A percentile compares a stretch with the other conserved stretches of the same genome.
These are phyloP conservation scores for Neonectria neomacrospora DNA, from an alignment of 2,329 filamentous ascomycete genomes.

Conservation along the genomic window DNA sequence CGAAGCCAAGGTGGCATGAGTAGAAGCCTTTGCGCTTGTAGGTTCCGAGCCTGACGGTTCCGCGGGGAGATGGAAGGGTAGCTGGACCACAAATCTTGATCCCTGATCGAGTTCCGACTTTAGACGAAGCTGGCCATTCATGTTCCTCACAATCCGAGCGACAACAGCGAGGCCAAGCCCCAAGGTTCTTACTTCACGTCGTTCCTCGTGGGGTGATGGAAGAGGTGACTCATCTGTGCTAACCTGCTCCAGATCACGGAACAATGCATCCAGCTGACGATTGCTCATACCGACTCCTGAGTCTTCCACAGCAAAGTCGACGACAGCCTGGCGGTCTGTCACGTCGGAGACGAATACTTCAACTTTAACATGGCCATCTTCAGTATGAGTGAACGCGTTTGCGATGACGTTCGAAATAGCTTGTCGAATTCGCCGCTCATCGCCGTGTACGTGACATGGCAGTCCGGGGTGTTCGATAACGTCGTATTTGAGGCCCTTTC, in stretches of 20 bases:
- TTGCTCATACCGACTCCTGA: slow-evolving; percentile 78
- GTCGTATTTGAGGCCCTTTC: slow-evolving; percentile 79
- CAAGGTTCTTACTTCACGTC: slow-evolving; percentile 60
- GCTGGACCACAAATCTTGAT: slow-evolving; percentile 81
- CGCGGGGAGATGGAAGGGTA: slow-evolving; percentile 75
- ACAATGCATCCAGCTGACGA: slow-evolving; percentile 67
- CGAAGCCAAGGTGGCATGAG: slow-evolving; percentile 18
- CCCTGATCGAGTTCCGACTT: slow-evolving; percentile 87
- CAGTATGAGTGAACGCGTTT: slow-evolving; percentile 86
- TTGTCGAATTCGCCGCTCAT: slow-evolving; percentile 83
- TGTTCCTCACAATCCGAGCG: slow-evolving; percentile 86
- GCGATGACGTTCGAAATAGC: slow-evolving; percentile 84
- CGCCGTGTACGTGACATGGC: slow-evolving; percentile 78
- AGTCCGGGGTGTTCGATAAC: slow-evolving; percentile 75
- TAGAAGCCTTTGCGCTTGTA: slow-evolving; percentile 3
- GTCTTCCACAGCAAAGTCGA: slow-evolving; percentile 82
- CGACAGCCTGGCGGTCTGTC: slow-evolving; percentile 64
- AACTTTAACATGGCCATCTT: slow-evolving; percentile 72
- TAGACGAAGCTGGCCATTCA: slow-evolving; percentile 86
- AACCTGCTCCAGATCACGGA: slow-evolving; percentile 70
- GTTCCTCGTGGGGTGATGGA: slow-evolving; percentile 39
- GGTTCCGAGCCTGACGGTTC: slow-evolving; percentile 44
- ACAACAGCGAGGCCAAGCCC: slow-evolving; percentile 90
- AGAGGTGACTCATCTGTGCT: slow-evolving; percentile 55
- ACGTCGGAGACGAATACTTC: slow-evolving; percentile 73